These are phyloP conservation scores for Suillus plorans DNA, from an alignment of 768 basidiomycete genomes.

Conservation along the genomic window DNA sequence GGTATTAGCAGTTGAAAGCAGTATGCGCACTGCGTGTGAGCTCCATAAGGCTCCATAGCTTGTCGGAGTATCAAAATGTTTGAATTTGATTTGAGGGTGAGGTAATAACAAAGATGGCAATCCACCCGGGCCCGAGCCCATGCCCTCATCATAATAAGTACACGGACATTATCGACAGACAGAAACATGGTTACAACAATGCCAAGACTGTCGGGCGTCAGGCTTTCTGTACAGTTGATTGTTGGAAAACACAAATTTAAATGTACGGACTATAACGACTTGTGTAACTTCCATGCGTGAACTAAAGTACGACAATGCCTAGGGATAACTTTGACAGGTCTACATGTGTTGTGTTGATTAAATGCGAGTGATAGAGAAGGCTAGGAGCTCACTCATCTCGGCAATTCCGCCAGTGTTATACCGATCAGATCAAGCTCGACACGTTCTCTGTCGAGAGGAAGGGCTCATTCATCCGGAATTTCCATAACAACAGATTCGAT, in stretches of 20 bases:
- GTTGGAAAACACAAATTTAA: not conserved
- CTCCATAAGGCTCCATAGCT: not conserved
- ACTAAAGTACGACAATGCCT: not conserved
- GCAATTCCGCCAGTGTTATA: not conserved
- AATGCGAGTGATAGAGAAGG: not conserved
- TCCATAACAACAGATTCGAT: not conserved
- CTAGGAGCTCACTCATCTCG: not conserved
- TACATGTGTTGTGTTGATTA: not conserved
- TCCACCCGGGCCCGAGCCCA: not conserved
- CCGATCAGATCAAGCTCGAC: not conserved
- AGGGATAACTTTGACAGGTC: not conserved
- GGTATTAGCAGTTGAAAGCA: not conserved
- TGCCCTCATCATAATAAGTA: not conserved
- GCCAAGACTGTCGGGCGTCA: not conserved
- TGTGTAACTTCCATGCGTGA: not conserved
- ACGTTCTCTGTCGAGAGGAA: not conserved
- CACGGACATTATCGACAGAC: not conserved
- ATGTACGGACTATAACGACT: not conserved
- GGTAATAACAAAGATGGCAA: not conserved
- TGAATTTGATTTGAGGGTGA: not conserved
- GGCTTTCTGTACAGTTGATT: not conserved
- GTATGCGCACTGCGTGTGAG: no score
- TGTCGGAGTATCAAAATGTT: not conserved
- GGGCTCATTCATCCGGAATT: not conserved
- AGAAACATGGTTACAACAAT: not conserved